These are phyloP conservation scores for Dendrobium chrysotoxum DNA, from an alignment of 106 monocot genomes.

Conservation along the genomic window DNA sequence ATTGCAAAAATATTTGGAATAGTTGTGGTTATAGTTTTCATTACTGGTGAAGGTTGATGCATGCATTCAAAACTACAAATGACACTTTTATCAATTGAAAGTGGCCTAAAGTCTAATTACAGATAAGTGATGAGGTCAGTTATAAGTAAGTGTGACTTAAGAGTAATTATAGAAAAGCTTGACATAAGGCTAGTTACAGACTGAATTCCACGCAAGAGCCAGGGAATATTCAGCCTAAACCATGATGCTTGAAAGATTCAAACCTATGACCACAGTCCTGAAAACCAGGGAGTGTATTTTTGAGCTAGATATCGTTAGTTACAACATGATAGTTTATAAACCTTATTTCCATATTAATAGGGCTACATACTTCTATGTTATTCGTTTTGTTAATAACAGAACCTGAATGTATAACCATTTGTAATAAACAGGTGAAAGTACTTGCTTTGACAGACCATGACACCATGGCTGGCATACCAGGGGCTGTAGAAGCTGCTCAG, in stretches of 20 bases:
- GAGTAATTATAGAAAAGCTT: background rate
- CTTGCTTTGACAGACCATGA: constrained; percentile 53
- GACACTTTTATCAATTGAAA: too few relatives aligned
- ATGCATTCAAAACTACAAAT: too few relatives aligned
- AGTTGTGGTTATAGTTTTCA: too few relatives aligned
- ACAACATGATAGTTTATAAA: background rate
- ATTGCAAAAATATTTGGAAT: too few relatives aligned
- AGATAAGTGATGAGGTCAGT: too few relatives aligned
- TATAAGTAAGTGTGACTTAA: too few relatives aligned
- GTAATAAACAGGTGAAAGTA: constrained; percentile 44
- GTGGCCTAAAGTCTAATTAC: too few relatives aligned
- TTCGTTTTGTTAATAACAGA: background rate
- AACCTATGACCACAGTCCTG: background rate
- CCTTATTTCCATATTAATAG: background rate
- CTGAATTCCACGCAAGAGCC: background rate
- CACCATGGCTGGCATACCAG: constrained; percentile 42
- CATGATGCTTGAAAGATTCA: background rate
- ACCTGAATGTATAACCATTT: constrained; percentile 8
- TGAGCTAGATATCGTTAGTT: background rate
- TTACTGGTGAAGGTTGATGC: too few relatives aligned
- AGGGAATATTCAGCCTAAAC: background rate
- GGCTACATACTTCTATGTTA: background rate
- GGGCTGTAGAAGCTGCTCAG: constrained; percentile 34
- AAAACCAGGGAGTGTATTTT: background rate
- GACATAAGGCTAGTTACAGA: background rate